Evolutionary conservation across 2,329 filamentous ascomycete genomes (phyloP).

Genomic region (Scopulariopsis brevicaulis): DNA sequence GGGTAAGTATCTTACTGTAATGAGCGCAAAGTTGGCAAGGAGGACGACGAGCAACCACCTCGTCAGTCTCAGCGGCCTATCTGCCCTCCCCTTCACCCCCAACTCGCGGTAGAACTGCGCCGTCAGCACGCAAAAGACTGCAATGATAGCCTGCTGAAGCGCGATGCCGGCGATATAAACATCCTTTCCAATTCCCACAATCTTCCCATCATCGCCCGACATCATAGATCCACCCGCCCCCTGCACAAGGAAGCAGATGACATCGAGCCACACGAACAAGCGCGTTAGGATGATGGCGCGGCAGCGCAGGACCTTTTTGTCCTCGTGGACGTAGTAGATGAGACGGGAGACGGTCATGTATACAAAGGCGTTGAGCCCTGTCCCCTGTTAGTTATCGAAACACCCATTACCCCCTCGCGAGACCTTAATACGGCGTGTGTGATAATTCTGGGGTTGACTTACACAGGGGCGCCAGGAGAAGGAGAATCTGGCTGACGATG

Average conservation of each 20-base stretch:
- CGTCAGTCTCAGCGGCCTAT: slow-evolving; percentile 16
- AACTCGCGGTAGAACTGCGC: slow-evolving; percentile 20
- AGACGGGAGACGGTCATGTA: slow-evolving; percentile 31
- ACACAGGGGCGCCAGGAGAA: slow-evolving; percentile 29
- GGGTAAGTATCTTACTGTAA: slow-evolving; percentile 18
- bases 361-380: slow-evolving; percentile 30
- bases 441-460: slow-evolving; percentile 1
- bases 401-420: background rate
- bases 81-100: slow-evolving; percentile 8
- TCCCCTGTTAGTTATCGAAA: background rate
- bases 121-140: slow-evolving; percentile 23
- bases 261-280: slow-evolving; percentile 33
- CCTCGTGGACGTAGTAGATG: slow-evolving; percentile 24
- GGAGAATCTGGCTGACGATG: slow-evolving; percentile 20
- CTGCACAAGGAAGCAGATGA: slow-evolving; percentile 35
- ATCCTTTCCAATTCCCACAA: slow-evolving; percentile 20
- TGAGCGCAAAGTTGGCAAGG: slow-evolving; percentile 19
- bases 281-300: slow-evolving; percentile 25
- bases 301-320: slow-evolving; percentile 21
- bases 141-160: slow-evolving; percentile 22
- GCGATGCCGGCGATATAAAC: slow-evolving; percentile 26
- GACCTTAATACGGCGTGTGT: background rate
- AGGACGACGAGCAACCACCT: slow-evolving; percentile 20
- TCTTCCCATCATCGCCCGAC: slow-evolving; percentile 13
- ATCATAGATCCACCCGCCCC: slow-evolving; percentile 24